These are phyloP conservation scores for Bassia scoparia DNA, from an alignment of 148 eudicot genomes.

Conservation along the genomic window DNA sequence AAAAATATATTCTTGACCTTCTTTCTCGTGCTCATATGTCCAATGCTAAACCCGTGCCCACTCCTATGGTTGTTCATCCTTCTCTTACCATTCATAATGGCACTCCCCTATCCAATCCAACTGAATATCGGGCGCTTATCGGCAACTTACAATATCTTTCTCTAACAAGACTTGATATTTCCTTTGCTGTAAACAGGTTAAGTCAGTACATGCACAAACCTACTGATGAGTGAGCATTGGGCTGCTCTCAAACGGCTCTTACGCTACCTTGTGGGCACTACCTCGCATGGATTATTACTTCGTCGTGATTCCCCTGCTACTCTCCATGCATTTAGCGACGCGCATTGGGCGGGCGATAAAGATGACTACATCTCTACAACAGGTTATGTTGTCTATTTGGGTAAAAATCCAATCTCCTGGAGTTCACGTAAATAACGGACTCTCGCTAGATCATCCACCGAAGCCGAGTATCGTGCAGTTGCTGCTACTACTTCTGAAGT, in stretches of 20 bases:
- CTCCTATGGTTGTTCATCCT: background rate
- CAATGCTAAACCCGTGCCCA: background rate
- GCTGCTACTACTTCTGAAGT: background rate
- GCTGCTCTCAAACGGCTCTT: background rate
- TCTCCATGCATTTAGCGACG: background rate
- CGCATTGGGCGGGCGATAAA: background rate
- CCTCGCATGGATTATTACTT: background rate
- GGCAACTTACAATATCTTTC: constrained; percentile 1
- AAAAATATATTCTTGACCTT: background rate
- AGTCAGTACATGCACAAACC: background rate
- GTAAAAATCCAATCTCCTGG: background rate
- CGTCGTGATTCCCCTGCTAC: background rate
- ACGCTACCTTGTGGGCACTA: background rate
- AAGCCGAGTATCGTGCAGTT: background rate
- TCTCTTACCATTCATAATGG: background rate
- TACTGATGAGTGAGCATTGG: background rate
- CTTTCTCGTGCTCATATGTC: background rate
- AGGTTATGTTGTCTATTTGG: background rate
- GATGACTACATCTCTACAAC: background rate
- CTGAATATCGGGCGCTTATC: background rate
- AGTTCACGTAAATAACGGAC: background rate
- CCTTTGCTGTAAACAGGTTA: background rate
- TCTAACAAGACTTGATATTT: background rate
- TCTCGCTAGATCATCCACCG: background rate
- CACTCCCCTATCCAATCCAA: background rate